Evolutionary conservation across 345 rosid species (phyloP).

Genomic region (Eucalyptus leucophloia): DNA sequence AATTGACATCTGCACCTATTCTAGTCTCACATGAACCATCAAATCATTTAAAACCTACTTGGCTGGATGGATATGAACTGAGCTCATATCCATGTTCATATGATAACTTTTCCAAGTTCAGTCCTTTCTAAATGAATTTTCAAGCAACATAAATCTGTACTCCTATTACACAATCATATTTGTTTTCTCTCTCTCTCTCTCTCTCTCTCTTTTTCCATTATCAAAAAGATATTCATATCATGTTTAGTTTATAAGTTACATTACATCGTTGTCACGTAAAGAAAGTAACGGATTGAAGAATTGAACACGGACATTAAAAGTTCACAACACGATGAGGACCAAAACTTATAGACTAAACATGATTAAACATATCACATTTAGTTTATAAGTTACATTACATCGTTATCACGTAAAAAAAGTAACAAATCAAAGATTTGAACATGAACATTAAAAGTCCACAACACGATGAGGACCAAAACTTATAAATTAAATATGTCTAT

Average conservation of each 20-base stretch:
- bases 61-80: background rate
- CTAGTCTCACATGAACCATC: background rate
- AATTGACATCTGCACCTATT: background rate
- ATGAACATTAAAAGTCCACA: background rate
- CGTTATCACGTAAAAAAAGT: too few species aligned
- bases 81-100: background rate
- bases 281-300: accelerated
- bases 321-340: background rate
- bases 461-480: background rate
- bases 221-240: too few species aligned
- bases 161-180: background rate
- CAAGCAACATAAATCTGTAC: background rate
- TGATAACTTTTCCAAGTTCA: background rate
- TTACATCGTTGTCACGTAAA: too few species aligned
- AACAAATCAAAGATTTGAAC: too few species aligned
- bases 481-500: too few species aligned
- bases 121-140: background rate
- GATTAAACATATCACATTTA: too few species aligned
- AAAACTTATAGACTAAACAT: too few species aligned
- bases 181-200: background rate
- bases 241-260: accelerated
- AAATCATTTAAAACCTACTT: background rate
- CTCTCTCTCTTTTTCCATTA: background rate
- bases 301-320: too few species aligned
- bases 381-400: too few species aligned